Percentiles rank a stretch among this genome's conserved stretches.
These are phyloP conservation scores for Hypoxylon sp. DNA, from an alignment of 2,329 filamentous ascomycete species.

Conservation along the genomic window DNA sequence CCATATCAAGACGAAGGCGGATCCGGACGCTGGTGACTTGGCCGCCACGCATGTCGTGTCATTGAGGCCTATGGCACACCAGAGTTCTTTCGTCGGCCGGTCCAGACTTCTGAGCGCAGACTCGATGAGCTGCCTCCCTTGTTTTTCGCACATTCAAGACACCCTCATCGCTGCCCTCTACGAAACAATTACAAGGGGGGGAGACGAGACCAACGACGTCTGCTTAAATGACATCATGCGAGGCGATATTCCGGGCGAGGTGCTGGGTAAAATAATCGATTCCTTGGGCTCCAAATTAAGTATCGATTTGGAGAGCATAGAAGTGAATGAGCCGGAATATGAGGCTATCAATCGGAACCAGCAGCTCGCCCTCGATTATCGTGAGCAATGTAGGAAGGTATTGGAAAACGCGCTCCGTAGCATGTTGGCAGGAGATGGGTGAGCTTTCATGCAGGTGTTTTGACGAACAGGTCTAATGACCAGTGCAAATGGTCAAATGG, in stretches of 20 bases:
- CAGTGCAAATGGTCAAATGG: slow-evolving; percentile 20
- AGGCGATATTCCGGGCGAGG: slow-evolving; percentile 57
- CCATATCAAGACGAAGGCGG: slow-evolving; percentile 64
- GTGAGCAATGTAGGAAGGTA: slow-evolving; percentile 62
- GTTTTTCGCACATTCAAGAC: slow-evolving; percentile 65
- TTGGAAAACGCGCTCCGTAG: slow-evolving; percentile 58
- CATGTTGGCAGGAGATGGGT: slow-evolving; percentile 37
- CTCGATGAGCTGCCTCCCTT: slow-evolving; percentile 53
- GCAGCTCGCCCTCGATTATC: slow-evolving; percentile 62
- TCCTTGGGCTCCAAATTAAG: slow-evolving; percentile 55
- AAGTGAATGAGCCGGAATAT: slow-evolving; percentile 57
- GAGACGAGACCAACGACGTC: slow-evolving; percentile 39
- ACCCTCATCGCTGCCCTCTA: slow-evolving; percentile 65
- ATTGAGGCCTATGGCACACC: slow-evolving; percentile 61
- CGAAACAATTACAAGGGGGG: slow-evolving; percentile 49
- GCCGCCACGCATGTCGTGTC: slow-evolving; percentile 60
- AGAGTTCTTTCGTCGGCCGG: slow-evolving; percentile 62
- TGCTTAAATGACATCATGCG: slow-evolving; percentile 58
- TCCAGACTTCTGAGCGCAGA: slow-evolving; percentile 55
- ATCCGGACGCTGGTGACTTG: slow-evolving; percentile 47
- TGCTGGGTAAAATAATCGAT: slow-evolving; percentile 54
- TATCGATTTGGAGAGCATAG: slow-evolving; percentile 60
- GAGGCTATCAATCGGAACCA: slow-evolving; percentile 59
- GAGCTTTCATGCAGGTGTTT: slow-evolving; percentile 19
- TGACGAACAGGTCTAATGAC: neutral